Base-by-base conservation (phyloP, 2,329 filamentous ascomycete genomes). In the Fusarium humuli region DNA sequence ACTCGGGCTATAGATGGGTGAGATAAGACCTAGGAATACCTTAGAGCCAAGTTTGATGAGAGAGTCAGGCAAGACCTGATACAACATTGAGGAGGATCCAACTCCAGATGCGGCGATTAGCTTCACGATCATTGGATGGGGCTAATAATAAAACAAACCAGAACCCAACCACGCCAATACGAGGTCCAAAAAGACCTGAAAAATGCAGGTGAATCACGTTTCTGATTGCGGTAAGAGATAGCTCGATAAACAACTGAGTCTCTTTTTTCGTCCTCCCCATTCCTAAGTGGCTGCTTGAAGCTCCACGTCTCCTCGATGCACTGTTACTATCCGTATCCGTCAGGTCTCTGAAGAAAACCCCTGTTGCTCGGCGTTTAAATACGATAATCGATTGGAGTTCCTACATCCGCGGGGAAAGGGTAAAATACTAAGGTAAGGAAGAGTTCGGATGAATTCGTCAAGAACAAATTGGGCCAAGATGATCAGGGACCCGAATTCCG, bases 361-460 rank as follows among this genome's bases (percentile, higher is more conserved):
- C 69, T 71, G 60, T 50, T 62, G 61, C 60, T 68, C 47, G 65
- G 69, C 69, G 69, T 71, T 56, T 72, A 66, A 58, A 62, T 27
- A 45, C 32, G 53, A 56, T 57, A 47, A 44, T 59, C 60, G 20
- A 70, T 71, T 71, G 65, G 69, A 48, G 59, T 55, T 60, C 48
- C 55, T 45, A 65, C 56, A 46, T 30, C 50, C 46, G 53, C n/a
- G 64, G 60, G 30, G 59, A 65, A 37, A 49, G 22, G 34, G 41
- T 20, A 23, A 45, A 45, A 61, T 37, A 18, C 18, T 37, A 40
- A 22, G 30, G 29, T 42, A 34, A 57, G 42, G 40, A 37, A 37
- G 34, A 16, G 20, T 64, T 50, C 52, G 22, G 42, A 54, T 54
- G 65, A 57, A 66, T 52, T 58, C 68, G 65, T 53, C 48, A 57